Base-by-base conservation (phyloP, 768 basidiomycete species). In the Hypsizygus marmoreus region DNA sequence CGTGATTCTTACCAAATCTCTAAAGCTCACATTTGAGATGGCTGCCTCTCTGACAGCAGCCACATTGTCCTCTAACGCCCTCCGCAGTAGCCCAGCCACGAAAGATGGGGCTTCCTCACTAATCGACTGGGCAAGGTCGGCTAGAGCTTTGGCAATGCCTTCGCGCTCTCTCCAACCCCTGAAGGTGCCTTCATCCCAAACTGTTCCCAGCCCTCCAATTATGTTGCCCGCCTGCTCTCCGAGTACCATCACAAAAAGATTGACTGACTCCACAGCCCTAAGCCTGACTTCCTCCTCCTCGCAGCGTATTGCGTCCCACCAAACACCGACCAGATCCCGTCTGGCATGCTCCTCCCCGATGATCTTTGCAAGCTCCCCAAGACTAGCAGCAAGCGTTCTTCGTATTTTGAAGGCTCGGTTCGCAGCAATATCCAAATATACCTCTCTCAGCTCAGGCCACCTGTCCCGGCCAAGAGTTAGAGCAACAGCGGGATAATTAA, bases 401-500 rank as follows among this genome's bases (percentile, higher is more conserved):
- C 84, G 80, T 17, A 95, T 85, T 49, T 86, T 84, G 30, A 72
- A 62, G 6, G 76, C 74, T 13, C 70, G 71, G 57, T 83, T 78
- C n/a, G 73, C 66, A 20, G 87, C 75, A 13, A 98, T 74, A 7
- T 75, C 67, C 14, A 77, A 64, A 67, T 95, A 95, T 33, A 80
- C 68, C 3, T 76, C 75, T 14, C 86, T 79, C 17, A 98, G 66
- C 46, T 86, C 80, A 24, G 43, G 54, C 95, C 95, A 98, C 34
- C 89, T 78, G 1, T 68, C 65, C 10, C 70, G 68, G 4, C 95
- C 95, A 20, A 97, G 72, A 0, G 93, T 88, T 4, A 93, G 74
- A 3, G 84, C 81, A 6, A 97, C 89, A 5, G 93, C 95, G 17
- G 95, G 95, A 59, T 89, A 88, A 67, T 97, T 92, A 68, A 91